A percentile compares a stretch with the other conserved stretches of the same genome.
phyloP scores from a whole-genome alignment of 176 grass and related monocot genomes.

The Pontederia crassipes region DNA sequence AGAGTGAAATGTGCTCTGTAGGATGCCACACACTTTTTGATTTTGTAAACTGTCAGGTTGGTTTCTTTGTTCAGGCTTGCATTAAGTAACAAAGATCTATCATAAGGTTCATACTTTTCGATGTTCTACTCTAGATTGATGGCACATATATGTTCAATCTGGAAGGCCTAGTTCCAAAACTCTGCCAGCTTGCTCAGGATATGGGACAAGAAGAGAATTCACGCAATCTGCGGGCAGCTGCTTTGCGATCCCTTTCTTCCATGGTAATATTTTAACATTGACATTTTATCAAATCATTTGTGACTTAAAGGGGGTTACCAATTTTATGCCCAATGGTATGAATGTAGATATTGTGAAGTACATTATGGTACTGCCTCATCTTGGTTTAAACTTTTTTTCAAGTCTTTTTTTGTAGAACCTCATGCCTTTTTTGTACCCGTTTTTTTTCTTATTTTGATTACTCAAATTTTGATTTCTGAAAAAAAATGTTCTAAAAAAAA shows the following conservation, averaged over 20 bases:
- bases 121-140: constrained; percentile 38
- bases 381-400: no score
- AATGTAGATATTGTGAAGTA: no score
- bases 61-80: constrained; percentile 13
- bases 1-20: constrained; percentile 63
- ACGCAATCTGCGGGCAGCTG: constrained; percentile 48
- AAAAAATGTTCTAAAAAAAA: no score
- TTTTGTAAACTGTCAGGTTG: constrained; percentile 87
- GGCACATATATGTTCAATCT: constrained; percentile 96
- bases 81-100: background rate
- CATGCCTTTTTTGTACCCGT: no score
- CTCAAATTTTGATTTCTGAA: no score
- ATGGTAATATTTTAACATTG: constrained; percentile 46
- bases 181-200: constrained; percentile 71
- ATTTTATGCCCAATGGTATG: no score
- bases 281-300: constrained; percentile 1
- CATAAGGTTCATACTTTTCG: background rate
- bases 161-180: constrained; percentile 70
- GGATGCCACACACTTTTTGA: constrained; percentile 80
- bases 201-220: constrained; percentile 58
- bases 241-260: constrained; percentile 84
- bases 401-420: no score
- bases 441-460: no score
- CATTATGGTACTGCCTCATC: no score
- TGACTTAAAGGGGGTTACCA: background rate